Evolutionary conservation across 306 rosid species (phyloP), one percentile per base, ranked within the genome.

Genomic region (Pachyrhizus erosus): DNA sequence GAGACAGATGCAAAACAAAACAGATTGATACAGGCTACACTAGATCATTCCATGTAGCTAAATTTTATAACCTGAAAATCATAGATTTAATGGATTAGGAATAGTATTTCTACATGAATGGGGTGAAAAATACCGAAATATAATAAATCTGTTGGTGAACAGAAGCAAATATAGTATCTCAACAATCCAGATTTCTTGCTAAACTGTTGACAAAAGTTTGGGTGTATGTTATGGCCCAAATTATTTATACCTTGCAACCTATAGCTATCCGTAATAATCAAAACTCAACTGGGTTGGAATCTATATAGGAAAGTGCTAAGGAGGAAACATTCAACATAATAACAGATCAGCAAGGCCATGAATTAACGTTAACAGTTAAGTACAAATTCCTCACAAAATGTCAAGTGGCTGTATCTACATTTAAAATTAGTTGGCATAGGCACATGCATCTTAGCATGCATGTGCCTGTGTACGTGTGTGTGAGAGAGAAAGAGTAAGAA

Each of bases 81-180:
- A 51, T 20, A 29, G 58, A 43, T 61, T 60, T 70, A 68, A 43
- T 13, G 37, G 21, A 31, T 62, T 33, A 39, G 49, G 69, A 78
- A 78, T n/a, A 49, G 29, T 20, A 76, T 61, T 75, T 46, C 78
- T 39, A 61, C 17, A 40, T 29, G 26, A 42, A 76, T 64, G 51
- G 62, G 80, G 45, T 51, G 48, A 61, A 73, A 58, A 45, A 15
- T 86, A 57, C 65, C 24, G 51, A 74, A 74, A 67, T 58, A 79
- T 31, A 13, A 45, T 79, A 43, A 43, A 57, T 60, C 37, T 14
- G 34, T 34, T 79, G 68, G 76, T n/a, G 62, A 60, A 43, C 65
- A 43, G 33, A 77, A 81, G 49, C 46, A 64, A 37, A 33, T 24
- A 54, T 27, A 39, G 52, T 40, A 20, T 58, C 48, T 21, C 70